Evolutionary conservation across 352 stramenopile genomes (phyloP), one percentile per base, ranked within the genome.

Genomic region (Bremia lactucae): DNA sequence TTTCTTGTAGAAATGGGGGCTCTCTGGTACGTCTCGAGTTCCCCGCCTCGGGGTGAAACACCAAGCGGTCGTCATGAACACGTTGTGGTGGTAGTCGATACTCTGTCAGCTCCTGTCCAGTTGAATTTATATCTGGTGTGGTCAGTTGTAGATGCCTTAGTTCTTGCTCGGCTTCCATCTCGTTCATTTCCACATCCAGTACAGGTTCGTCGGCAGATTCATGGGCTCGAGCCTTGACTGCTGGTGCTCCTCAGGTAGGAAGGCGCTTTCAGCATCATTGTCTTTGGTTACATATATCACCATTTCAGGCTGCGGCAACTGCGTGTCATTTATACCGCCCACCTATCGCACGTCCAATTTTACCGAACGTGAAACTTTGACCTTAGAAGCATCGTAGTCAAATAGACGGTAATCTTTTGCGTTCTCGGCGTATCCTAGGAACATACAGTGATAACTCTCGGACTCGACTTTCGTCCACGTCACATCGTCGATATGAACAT

Each of bases 381-480:
- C 31, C 13, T 37, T 37, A 15, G 13, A 13, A 8, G 4, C 10
- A 15, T 37, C 31, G 5, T 4, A 37, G 3, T 37, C 31, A 4
- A 15, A 37, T 8, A 37, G 2, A 37, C 31, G 10, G 13, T 37
- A 22, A 15, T 15, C 29, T 15, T 35, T 35, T 6, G n/a, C 15
- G 31, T 37, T 21, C 15, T 37, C 36, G 6, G 36, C 36, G 9
- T 44, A 44, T 10, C 20, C 36, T 9, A 52, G 26, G 6, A 43
- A 33, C 34, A 43, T 39, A 18, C 34, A 43, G 16, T 16, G 10
- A 26, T 38, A 50, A 24, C 43, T 31, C 33, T 50, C 43, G 5
- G 24, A 4, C n/a, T 50, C 34, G 18, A 50, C 2, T 10, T 49
- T 49, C 22, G 42, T 41, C 21, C 31, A 35, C 42, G 40, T 49